phyloP scores from a whole-genome alignment of 139 green algal genomes.

The Asterochloris erici region DNA sequence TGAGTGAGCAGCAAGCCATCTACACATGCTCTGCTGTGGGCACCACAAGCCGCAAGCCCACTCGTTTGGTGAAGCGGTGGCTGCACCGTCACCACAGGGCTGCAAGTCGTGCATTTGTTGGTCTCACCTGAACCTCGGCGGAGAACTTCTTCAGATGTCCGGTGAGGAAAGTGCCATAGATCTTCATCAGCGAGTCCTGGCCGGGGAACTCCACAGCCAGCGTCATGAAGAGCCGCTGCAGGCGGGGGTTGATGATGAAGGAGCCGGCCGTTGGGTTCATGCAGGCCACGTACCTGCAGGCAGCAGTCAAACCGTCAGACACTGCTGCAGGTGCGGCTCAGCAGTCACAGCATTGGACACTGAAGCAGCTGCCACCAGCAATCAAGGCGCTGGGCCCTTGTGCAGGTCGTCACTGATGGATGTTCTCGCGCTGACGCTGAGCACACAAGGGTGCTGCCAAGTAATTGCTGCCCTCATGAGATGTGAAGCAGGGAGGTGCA shows the following conservation, averaged over 20 bases:
- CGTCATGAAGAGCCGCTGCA: conserved; percentile 92
- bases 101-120: neutral
- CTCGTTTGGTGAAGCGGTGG: too few species aligned
- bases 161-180: conserved; percentile 84
- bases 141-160: conserved; percentile 73
- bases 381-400: too few species aligned
- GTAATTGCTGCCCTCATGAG: too few species aligned
- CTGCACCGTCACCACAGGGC: too few species aligned
- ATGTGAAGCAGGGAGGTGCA: too few species aligned
- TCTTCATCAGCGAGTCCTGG: conserved; percentile 84
- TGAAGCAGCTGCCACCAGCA: neutral
- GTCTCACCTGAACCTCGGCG: conserved; percentile 42
- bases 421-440: too few species aligned
- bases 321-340: neutral
- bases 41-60: too few species aligned
- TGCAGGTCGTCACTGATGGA: too few species aligned
- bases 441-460: too few species aligned
- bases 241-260: conserved; percentile 85
- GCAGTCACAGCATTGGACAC: neutral
- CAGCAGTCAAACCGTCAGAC: neutral
- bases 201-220: conserved; percentile 85
- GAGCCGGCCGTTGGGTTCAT: conserved; percentile 92
- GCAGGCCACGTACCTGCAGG: conserved; percentile 62
- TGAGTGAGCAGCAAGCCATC: too few species aligned
- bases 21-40: too few species aligned